A percentile compares a stretch with the other conserved stretches of the same genome.
Evolutionary conservation across 148 eudicot species (phyloP).

Genomic region (Gaultheria prostrata): DNA sequence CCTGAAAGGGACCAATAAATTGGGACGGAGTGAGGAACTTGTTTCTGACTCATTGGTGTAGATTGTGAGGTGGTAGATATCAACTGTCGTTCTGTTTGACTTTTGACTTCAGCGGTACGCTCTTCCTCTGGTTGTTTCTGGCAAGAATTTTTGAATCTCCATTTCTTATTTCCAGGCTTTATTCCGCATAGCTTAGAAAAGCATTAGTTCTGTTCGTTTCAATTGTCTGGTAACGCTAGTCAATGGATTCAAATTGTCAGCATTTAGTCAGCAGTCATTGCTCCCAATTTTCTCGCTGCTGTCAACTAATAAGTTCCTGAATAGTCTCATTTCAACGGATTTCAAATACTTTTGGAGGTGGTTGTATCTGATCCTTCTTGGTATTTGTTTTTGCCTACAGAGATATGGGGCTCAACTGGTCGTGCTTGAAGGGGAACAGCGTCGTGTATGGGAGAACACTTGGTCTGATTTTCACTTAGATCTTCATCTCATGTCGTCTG

Average conservation of each 20-base stretch:
- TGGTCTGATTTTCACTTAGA: conserved; percentile 80
- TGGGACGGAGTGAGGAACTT: no score
- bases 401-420: conserved; percentile 86
- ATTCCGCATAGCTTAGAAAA: neutral
- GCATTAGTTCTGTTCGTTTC: neutral
- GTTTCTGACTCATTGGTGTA: neutral
- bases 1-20: no score
- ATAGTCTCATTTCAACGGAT: neutral
- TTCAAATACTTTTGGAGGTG: neutral
- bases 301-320: neutral
- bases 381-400: conserved; percentile 28
- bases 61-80: neutral
- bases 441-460: conserved; percentile 80
- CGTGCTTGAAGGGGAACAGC: conserved; percentile 79
- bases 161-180: neutral
- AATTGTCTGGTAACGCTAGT: neutral
- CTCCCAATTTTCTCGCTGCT: neutral
- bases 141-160: neutral
- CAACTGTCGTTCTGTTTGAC: neutral
- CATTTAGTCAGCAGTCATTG: neutral
- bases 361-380: neutral
- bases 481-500: conserved; percentile 98
- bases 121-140: neutral
- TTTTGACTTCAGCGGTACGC: neutral
- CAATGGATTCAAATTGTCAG: no score